Evolutionary conservation across 2,329 filamentous ascomycete species (phyloP).

Genomic region (Colletotrichum tamarilloi): DNA sequence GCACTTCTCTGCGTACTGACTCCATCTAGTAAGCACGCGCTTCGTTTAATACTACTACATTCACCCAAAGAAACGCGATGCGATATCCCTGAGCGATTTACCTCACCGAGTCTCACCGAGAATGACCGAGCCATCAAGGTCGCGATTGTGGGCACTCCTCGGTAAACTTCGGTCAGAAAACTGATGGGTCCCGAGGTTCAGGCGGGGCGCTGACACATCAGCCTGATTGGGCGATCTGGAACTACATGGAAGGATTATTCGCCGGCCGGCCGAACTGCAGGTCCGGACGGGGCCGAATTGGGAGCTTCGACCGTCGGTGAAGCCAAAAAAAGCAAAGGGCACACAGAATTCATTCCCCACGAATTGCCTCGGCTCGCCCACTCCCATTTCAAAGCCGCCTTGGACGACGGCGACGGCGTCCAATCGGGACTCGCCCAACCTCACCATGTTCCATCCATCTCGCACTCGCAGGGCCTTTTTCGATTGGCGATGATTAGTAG

Average conservation of each 20-base stretch:
- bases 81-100: too few relatives aligned
- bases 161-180: neutral
- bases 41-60: too few relatives aligned
- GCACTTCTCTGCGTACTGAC: too few relatives aligned
- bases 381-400: too few relatives aligned
- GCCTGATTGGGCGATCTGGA: neutral
- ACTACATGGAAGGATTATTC: neutral
- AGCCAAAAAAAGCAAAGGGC: neutral
- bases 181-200: neutral
- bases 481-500: neutral
- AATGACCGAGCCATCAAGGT: neutral
- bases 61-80: too few relatives aligned
- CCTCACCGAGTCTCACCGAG: neutral
- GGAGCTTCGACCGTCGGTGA: constrained; percentile 11
- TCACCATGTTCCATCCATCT: neutral
- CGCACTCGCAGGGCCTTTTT: neutral
- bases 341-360: neutral
- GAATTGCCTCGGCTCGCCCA: neutral
- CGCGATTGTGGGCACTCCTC: neutral
- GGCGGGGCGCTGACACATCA: neutral
- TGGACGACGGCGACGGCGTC: neutral
- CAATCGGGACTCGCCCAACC: neutral
- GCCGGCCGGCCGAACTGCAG: neutral
- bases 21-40: too few relatives aligned
- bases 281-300: constrained; percentile 3